Evolutionary conservation across 1,284 basidiomycete genomes (phyloP).

Genomic region (Cryptococcus deneoformans): DNA sequence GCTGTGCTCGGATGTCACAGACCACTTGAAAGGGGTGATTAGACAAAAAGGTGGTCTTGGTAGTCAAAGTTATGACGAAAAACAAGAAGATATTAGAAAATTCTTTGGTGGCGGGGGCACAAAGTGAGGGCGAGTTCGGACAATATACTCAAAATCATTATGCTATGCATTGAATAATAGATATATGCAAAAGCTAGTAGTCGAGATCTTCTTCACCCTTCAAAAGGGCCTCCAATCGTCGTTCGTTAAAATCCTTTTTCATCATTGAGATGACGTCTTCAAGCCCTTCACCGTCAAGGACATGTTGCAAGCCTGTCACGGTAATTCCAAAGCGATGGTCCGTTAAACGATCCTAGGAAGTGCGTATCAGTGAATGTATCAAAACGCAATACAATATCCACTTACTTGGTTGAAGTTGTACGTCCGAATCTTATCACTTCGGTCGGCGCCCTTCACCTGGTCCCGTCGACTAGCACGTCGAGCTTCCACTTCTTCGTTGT

Average conservation of each 20-base stretch:
- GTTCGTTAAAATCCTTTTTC: constrained; percentile 62
- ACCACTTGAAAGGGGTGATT: constrained; percentile 51
- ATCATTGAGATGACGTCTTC: constrained; percentile 59
- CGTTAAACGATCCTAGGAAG: constrained; percentile 73
- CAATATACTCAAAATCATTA: background rate
- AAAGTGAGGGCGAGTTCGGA: background rate
- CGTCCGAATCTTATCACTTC: constrained; percentile 89
- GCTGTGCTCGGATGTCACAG: constrained; percentile 42
- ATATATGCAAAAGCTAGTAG: constrained; percentile 16
- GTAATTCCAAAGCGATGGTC: constrained; percentile 84
- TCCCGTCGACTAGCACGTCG: constrained; percentile 66
- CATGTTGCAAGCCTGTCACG: constrained; percentile 65
- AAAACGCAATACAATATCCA: background rate
- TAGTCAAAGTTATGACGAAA: constrained; percentile 64
- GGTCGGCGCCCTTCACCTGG: constrained; percentile 73
- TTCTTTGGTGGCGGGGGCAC: constrained; percentile 62
- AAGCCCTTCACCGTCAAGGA: constrained; percentile 76
- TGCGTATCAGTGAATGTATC: background rate
- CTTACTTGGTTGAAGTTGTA: constrained; percentile 84
- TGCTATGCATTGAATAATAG: constrained; percentile 7
- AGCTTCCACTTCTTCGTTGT: constrained; percentile 65
- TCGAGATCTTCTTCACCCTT: constrained; percentile 48
- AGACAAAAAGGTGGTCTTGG: constrained; percentile 75
- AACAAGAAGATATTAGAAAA: constrained; percentile 68
- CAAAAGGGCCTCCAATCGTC: constrained; percentile 66